These are phyloP conservation scores for Blastomyces parvus DNA, from an alignment of 2,329 filamentous ascomycete species.

Conservation along the genomic window DNA sequence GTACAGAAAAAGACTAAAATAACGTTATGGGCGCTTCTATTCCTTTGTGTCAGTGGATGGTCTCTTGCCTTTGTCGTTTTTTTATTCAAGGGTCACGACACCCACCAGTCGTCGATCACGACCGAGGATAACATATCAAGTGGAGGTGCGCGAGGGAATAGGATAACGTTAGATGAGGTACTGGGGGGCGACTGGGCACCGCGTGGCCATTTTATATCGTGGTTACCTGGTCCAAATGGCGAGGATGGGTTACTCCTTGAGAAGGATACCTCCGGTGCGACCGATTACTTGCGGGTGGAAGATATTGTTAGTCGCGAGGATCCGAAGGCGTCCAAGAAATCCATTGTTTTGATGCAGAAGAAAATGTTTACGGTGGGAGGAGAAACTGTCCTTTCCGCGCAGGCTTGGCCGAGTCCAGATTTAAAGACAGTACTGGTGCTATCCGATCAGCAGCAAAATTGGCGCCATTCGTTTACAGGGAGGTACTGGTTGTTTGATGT, in stretches of 20 bases:
- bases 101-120: conserved; percentile 21
- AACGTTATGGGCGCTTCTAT: conserved; percentile 32
- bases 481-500: conserved; percentile 92
- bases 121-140: conserved; percentile 8
- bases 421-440: conserved; percentile 78
- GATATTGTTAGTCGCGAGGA: conserved; percentile 59
- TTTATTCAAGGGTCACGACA: conserved; percentile 27
- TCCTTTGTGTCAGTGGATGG: conserved; percentile 39
- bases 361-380: conserved; percentile 52
- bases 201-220: conserved; percentile 34
- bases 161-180: conserved; percentile 25
- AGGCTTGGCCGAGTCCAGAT: conserved; percentile 68
- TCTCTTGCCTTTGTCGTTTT: conserved; percentile 38
- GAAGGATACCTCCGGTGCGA: conserved; percentile 40
- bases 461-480: conserved; percentile 81
- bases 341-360: conserved; percentile 66
- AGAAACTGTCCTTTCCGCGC: conserved; percentile 46
- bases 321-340: conserved; percentile 33
- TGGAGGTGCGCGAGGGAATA: conserved; percentile 17
- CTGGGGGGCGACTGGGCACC: conserved; percentile 25
- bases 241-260: conserved; percentile 77
- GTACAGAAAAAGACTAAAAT: conserved; percentile 20
- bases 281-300: conserved; percentile 69
- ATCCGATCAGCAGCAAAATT: conserved; percentile 63
- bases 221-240: conserved; percentile 40